Evolutionary conservation across 768 basidiomycete species (phyloP), one percentile per base, ranked within the genome.

Genomic region (Boletus rubescentipes): DNA sequence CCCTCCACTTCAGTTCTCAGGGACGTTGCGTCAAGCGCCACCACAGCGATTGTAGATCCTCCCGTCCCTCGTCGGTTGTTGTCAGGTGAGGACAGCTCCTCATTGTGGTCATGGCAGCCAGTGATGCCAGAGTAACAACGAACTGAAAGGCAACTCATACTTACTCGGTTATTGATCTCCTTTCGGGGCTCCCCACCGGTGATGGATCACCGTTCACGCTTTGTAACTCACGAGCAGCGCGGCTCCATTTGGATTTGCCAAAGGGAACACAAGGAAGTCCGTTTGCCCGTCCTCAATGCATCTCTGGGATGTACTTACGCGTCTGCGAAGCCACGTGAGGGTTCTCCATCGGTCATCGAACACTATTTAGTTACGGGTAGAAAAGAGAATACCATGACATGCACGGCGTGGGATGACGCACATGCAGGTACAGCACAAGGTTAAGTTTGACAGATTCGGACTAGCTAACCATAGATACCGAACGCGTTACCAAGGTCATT

Each of bases 381-480:
- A 34, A 48, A 20, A 31, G 41, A 38, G 43, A 39, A 51, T 41
- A 40, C 37, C 32, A 36, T 37, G 43, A 21, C 41, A 45, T 45
- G 49, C 46, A 29, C 23, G 35, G 21, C 51, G 34, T 43, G 21
- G n/a, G n/a, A n/a, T 46, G 49, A 51, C 40, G 12, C 36, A 34
- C 43, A 10, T 37, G 61, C 38, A 49, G 53, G 42, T 37, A 18
- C 34, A 30, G 38, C 20, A 36, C 61, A 64, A 63, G 18, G 63
- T 64, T 66, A 64, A 49, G 64, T 64, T 64, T 66, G 58, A 44
- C 21, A 31, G 34, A 43, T 48, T 29, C 16, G 44, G 39, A n/a
- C 1, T 21, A 16, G n/a, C 52, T 50, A 48, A 53, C 48, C 53
- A 55, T 53, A 58, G 48, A 41, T 37, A 41, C 51, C 51, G 12